Base-by-base conservation (phyloP, 2,329 filamentous ascomycete genomes). In the Neofusicoccum kwambonambiense region DNA sequence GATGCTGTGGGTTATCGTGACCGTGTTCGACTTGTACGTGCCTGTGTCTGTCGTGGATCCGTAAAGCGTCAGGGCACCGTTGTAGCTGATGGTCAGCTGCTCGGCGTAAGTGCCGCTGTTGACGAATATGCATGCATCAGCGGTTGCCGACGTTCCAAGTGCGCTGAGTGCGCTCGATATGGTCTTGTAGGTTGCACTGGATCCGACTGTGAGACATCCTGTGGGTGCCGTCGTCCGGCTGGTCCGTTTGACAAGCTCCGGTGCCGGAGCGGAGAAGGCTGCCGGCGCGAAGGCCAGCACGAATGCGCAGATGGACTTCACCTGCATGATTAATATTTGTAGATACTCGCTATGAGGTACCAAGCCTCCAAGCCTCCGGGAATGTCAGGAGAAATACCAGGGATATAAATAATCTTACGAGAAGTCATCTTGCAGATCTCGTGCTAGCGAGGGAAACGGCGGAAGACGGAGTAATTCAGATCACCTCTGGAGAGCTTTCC, bases 81-180 rank as follows among this genome's bases (percentile, higher is more conserved):
- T 79, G 0, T 74, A 67, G 3, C 80, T 74, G 49, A 89, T 79
- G 69, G 81, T 82, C 45, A 88, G 84, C 71, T 88, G 86, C 72
- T 89, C 86, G 2, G 75, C 77, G 79, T 89, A 89, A 41, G 84
- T 87, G 8, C 87, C 86, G 27, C 82, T 74, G 69, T 84, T 73
- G 74, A 90, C 84, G 77, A 89, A 90, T 75, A 90, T 87, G 70
- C 82, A 85, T 65, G 87, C 85, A 1, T 75, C 68, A 1, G 75
- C 68, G 1, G 82, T 80, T 6, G 81, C 79, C 1, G 79, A 77
- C 0, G 81, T 83, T n/a, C 82, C 84, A 8, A 89, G 80, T 4
- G 86, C 82, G 69, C 86, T 72, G 64, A 90, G 82, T 8, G 88
- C 87, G 17, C 81, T 75, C 70, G 87, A 84, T 47, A 89, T 77